Percentiles rank a stretch among this genome's conserved stretches.
Evolutionary conservation across 2,329 filamentous ascomycete genomes (phyloP).

Genomic region (Fusarium pseudocircinatum): DNA sequence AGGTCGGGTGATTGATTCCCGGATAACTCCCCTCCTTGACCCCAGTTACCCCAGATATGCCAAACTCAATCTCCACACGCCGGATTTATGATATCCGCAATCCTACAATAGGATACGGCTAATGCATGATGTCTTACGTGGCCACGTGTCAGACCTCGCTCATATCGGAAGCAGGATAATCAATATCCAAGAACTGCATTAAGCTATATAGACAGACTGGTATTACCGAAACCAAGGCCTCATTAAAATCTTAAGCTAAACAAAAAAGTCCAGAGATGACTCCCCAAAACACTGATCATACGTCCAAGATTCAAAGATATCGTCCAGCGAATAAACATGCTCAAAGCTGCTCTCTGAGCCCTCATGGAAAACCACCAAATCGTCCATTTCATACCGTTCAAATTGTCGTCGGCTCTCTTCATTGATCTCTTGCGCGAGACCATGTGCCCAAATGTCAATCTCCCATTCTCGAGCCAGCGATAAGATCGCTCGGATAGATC

Average conservation of each 20-base stretch:
- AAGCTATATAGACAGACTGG: neutral
- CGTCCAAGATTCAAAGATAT: constrained; percentile 29
- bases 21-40: neutral
- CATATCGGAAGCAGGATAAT: neutral
- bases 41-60: neutral
- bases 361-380: neutral
- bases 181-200: neutral
- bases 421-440: constrained; percentile 16
- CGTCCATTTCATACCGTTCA: constrained; percentile 25
- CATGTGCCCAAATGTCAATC: constrained; percentile 20
- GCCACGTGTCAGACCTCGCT: neutral
- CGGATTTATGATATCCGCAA: neutral
- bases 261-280: constrained; percentile 23
- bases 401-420: constrained; percentile 18
- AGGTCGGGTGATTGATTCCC: neutral
- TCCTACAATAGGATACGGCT: fast-evolving
- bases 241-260: neutral
- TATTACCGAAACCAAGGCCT: neutral
- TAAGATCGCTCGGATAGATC: constrained; percentile 23
- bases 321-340: constrained; percentile 17
- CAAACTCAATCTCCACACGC: neutral
- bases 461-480: constrained; percentile 26
- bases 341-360: neutral
- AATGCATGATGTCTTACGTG: neutral
- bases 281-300: constrained; percentile 26